phyloP scores from a whole-genome alignment of 768 basidiomycete species.

The Galerina marginata region DNA sequence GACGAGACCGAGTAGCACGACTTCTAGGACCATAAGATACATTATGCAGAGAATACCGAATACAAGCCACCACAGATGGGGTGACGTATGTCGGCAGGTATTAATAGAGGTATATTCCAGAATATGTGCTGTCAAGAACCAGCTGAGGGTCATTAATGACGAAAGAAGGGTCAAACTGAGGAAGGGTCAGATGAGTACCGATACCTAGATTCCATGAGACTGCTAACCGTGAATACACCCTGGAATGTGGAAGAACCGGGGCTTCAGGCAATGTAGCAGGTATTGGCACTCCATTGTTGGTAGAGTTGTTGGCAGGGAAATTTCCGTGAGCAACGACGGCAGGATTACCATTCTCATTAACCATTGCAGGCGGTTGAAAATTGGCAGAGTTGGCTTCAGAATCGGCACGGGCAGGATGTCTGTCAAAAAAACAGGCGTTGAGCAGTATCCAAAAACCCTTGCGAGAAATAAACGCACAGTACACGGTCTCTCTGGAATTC shows the following conservation, averaged over 20 bases:
- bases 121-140: constrained; percentile 85
- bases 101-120: constrained; percentile 78
- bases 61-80: constrained; percentile 87
- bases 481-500: constrained; percentile 48
- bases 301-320: neutral
- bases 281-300: too few species aligned
- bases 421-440: neutral
- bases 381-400: neutral
- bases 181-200: neutral
- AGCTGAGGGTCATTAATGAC: constrained; percentile 74
- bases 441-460: too few species aligned
- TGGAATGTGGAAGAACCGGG: constrained; percentile 20
- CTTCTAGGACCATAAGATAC: constrained; percentile 74
- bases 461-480: constrained; percentile 11
- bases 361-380: neutral
- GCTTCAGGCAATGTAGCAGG: neutral
- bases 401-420: neutral
- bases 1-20: constrained; percentile 74
- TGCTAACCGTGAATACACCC: constrained; percentile 46
- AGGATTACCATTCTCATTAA: neutral
- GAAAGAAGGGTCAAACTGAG: constrained; percentile 58
- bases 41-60: constrained; percentile 82
- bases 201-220: constrained; percentile 21
- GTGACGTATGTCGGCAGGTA: constrained; percentile 74
- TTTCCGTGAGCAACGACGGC: neutral